Base-by-base conservation (phyloP, 2,329 filamentous ascomycete species). In the Penicillium sp. region DNA sequence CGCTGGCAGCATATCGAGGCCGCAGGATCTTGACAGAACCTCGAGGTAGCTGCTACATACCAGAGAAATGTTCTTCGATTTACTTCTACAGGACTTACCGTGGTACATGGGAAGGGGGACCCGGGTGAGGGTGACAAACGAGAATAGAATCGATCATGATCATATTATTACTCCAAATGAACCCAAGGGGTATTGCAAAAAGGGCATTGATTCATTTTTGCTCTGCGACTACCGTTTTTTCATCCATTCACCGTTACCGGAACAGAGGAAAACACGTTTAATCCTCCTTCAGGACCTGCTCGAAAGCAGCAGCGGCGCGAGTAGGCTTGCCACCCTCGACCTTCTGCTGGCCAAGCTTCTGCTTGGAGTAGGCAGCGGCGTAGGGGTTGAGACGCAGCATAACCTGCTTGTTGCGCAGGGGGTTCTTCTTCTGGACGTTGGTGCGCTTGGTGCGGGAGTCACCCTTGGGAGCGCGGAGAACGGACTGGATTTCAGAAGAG, bases 361-460 rank as follows among this genome's bases (percentile, higher is more conserved):
- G 84, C 84, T 95, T 90, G 68, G 86, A 81, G 80, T 95, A 99
- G 60, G 89, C 86, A 68, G 87, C 82, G 67, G 94, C 92, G 80
- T 99, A 99, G 61, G 94, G 94, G 88, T 99, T 99, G 77, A 99
- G 89, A 71, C 94, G 89, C 74, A 99, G 89, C 79, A 96, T 85
- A 66, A 99, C 88, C 85, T 97, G 94, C 86, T 91, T 95, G 89
- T 99, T 99, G 80, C 83, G 84, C 67, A 99, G 91, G 72, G 94
- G 94, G 86, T 99, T 99, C 92, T 97, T 97, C 91, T 99, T 99
- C 86, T 96, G 92, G 66, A 96, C 90, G 72, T 83, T 80, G 66
- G 82, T 80, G 74, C 94, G 90, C 86, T 96, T 96, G 79, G 91
- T 95, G 73, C 86, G 79, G 73, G 90, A 85, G 67, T 88, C 85